Conservation (phyloP, 768 basidiomycete genomes). For the Boletus sp. region DNA sequence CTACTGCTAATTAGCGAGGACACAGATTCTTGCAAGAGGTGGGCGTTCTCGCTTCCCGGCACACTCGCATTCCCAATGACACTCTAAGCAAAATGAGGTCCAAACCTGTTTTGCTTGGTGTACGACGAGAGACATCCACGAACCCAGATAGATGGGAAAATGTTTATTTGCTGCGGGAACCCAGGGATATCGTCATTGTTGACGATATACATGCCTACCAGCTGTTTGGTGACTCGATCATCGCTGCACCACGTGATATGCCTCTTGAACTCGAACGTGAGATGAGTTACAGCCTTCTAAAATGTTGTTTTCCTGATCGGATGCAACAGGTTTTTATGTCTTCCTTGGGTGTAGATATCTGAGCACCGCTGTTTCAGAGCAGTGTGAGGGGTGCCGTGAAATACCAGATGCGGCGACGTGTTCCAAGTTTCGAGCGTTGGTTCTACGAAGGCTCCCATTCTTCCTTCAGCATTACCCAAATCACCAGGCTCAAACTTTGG, state of each 20-base stretch:
- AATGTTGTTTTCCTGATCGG: background rate
- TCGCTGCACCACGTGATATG: slow-evolving; percentile 77
- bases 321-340: slow-evolving; percentile 58
- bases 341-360: slow-evolving; percentile 69
- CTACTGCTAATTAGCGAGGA: background rate
- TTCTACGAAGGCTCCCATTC: slow-evolving; percentile 76
- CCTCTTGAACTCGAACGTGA: slow-evolving; percentile 84
- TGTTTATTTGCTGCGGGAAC: slow-evolving; percentile 58
- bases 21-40: slow-evolving; percentile 74
- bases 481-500: slow-evolving; percentile 50
- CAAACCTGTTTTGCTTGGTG: slow-evolving; percentile 64
- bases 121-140: slow-evolving; percentile 40
- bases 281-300: background rate
- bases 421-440: slow-evolving; percentile 47
- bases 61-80: slow-evolving; percentile 43
- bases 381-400: slow-evolving; percentile 56
- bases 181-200: slow-evolving; percentile 70
- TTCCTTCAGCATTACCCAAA: slow-evolving; percentile 84
- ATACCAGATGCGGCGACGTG: slow-evolving; percentile 42
- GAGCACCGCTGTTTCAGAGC: slow-evolving; percentile 66
- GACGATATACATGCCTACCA: slow-evolving; percentile 78
- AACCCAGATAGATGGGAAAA: slow-evolving; percentile 49
- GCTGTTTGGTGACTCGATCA: slow-evolving; percentile 67
- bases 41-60: slow-evolving; percentile 74
- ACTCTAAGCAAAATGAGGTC: slow-evolving; percentile 57